Conservation (phyloP, 164 flowering plant species). For the Kingdonia uniflora region DNA sequence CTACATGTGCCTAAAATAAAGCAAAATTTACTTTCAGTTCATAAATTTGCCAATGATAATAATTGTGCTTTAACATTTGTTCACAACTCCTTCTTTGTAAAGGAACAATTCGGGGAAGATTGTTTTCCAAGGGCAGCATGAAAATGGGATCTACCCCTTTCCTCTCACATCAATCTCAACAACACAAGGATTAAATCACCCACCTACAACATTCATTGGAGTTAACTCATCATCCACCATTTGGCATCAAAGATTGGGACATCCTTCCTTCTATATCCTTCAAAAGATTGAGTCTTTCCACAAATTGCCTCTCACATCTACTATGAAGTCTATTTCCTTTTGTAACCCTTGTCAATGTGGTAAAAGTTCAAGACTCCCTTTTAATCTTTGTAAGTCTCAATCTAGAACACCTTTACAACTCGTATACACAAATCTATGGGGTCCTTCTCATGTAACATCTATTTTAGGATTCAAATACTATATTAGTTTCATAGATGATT, state of each 20-base stretch:
- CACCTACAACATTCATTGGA: background rate
- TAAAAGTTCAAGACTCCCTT: background rate
- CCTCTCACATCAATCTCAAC: no score
- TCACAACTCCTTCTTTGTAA: no score
- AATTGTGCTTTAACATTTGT: background rate
- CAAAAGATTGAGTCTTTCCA: no score
- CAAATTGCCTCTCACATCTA: background rate
- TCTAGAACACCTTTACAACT: no score
- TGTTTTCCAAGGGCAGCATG: no score
- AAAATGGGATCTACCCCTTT: background rate
- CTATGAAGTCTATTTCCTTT: background rate
- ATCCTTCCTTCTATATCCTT: no score
- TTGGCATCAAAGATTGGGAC: background rate
- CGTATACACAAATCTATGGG: no score
- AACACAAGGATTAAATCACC: no score
- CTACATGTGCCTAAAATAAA: background rate
- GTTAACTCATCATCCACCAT: background rate
- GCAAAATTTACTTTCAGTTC: background rate
- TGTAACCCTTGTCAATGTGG: background rate
- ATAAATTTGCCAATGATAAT: constrained; percentile 2
- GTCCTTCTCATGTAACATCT: background rate
- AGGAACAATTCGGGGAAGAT: no score
- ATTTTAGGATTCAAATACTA: background rate
- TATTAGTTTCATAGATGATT: background rate
- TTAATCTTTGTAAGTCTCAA: background rate